Base-by-base conservation (phyloP, 805 yeast species). In the Ogataea neopini region DNA sequence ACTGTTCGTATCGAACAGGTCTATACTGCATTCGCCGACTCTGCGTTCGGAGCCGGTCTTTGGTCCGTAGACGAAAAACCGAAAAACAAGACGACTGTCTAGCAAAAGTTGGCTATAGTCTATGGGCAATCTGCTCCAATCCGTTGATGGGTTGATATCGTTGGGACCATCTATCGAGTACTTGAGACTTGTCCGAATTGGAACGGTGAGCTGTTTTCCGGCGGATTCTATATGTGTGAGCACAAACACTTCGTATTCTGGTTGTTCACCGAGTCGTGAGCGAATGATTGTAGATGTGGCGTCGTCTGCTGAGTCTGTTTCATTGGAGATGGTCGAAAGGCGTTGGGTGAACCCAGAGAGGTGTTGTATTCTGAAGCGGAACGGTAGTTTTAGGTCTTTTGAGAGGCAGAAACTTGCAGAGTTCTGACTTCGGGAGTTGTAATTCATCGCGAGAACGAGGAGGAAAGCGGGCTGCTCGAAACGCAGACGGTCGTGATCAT, bases 71-170 rank as follows among this genome's bases (percentile, higher is more conserved):
- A 87, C 96, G 79, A 84, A 86, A 2, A 90, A 54, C 2, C 77
- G 73, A 19, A 94, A 71, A 44, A 76, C 76, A 14, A 91, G 62
- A 51, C 73, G 76, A 4, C 94, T 67, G 34, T 79, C 76, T 30
- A 81, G 61, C 2, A 88, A 84, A n/a, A 92, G 63, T 58, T 89
- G 94, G 44, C 78, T 77, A 53, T 86, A 80, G 45, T 75, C 73
- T 2, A 91, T 76, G 0, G 97, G 92, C 40, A 94, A 64, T 39
- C 77, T 75, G 17, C 88, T 65, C 86, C 89, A 84, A 50, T 81
- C 80, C 55, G 23, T 17, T 8, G 23, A 22, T 15, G 18, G 5
- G 6, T 17, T 17, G 35, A 19, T 4, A 8, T 17, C 37, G 23
- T 17, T 19, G 37, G 23, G 6, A 6, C 3, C 23, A 22, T 44